phyloP scores from a whole-genome alignment of 495 filamentous ascomycete genomes.

The Podospora sp. region DNA sequence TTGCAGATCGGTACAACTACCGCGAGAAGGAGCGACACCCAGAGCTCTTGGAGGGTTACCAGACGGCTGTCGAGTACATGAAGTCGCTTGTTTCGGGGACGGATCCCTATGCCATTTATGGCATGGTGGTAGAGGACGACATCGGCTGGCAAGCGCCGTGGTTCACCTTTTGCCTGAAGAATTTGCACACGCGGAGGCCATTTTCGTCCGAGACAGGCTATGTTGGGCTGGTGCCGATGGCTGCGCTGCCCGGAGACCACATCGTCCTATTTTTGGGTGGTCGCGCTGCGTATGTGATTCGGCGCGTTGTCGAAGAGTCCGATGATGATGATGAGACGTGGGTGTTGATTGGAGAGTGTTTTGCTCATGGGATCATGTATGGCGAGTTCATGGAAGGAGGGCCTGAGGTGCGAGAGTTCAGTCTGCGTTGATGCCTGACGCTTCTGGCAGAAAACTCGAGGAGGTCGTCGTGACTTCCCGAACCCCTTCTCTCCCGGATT shows the following conservation, averaged over 20 bases:
- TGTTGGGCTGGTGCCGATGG: neutral
- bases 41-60: neutral
- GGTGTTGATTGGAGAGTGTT: neutral
- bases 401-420: neutral
- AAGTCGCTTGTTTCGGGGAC: neutral
- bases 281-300: conserved; percentile 1
- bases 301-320: neutral
- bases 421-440: neutral
- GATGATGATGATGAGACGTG: neutral
- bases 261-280: neutral
- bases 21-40: conserved; percentile 1
- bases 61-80: neutral
- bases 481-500: no score
- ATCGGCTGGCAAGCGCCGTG: conserved; percentile 1
- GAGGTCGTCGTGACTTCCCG: no score
- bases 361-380: conserved; percentile 2
- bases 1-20: conserved; percentile 1
- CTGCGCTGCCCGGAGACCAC: neutral
- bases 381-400: neutral
- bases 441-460: no score
- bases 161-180: conserved; percentile 1
- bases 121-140: neutral
- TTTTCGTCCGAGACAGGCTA: neutral
- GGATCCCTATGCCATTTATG: neutral
- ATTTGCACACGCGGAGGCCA: neutral